phyloP scores from a whole-genome alignment of 257 asterid genomes.

The Marsdenia floribunda region DNA sequence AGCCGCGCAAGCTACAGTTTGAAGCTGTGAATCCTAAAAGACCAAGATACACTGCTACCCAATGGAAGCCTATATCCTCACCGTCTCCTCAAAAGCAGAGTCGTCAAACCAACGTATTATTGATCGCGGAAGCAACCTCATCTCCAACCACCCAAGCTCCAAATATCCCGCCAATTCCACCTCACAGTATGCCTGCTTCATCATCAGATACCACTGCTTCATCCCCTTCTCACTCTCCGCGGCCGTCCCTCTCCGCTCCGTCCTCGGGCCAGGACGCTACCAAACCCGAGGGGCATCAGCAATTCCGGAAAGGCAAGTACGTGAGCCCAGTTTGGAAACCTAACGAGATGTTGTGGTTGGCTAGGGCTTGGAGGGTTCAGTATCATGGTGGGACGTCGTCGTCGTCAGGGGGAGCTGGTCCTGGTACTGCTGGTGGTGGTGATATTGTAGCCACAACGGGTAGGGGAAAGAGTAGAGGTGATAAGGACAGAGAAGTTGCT shows the following conservation, averaged over 20 bases:
- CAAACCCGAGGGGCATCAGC: conserved; percentile 32
- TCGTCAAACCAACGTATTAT: conserved; percentile 14
- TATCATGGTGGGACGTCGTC: conserved; percentile 28
- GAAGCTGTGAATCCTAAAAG: conserved; percentile 34
- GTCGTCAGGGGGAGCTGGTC: conserved; percentile 4
- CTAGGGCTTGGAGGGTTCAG: conserved; percentile 47
- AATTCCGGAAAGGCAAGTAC: conserved; percentile 40
- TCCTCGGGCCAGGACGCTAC: conserved; percentile 26
- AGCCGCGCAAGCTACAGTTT: conserved; percentile 20
- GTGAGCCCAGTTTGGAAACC: conserved; percentile 57
- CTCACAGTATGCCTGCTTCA: conserved; percentile 22
- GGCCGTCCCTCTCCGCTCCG: conserved; percentile 27
- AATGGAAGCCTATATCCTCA: conserved; percentile 38
- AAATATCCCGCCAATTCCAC: conserved; percentile 15
- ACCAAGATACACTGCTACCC: conserved; percentile 32
- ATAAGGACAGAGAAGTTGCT: conserved; percentile 44
- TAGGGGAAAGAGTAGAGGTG: conserved; percentile 45
- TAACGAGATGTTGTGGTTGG: conserved; percentile 48
- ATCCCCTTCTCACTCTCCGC: conserved; percentile 37
- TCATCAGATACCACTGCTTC: conserved; percentile 39
- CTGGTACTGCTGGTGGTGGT: conserved; percentile 1
- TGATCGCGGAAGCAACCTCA: conserved; percentile 28
- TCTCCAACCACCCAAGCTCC: conserved; percentile 24
- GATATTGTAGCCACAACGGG: conserved; percentile 5
- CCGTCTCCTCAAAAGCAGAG: conserved; percentile 19